Evolutionary conservation across 208 protist genomes (phyloP), one percentile per base, ranked within the genome.

Genomic region (Crithidia fasciculata): DNA sequence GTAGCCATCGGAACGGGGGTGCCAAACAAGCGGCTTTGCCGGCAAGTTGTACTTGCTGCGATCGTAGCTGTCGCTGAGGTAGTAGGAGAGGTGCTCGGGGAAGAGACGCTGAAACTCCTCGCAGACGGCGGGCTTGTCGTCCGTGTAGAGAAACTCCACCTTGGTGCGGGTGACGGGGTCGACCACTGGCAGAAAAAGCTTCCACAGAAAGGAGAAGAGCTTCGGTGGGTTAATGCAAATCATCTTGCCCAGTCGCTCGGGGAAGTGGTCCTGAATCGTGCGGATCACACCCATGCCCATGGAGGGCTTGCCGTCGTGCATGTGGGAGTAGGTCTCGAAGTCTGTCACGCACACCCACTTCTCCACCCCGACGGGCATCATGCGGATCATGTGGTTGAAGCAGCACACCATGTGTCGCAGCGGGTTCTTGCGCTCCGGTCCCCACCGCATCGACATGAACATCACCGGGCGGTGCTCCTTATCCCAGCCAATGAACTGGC

Each of bases 381-480:
- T 61, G 39, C 71, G 58, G 60, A 86, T 70, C 54, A 94, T 19
- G 78, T 94, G 88, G 50, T 92, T 92, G 81, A 94, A 95, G 45
- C 54, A 43, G 57, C 52, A 76, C 41, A 94, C 81, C 75, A 88
- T 90, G 77, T 95, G 91, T 28, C 56, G 76, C 55, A 95, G 70
- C 52, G 91, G 91, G 19, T 88, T 76, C 61, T 87, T 91, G 3
- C 91, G 82, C 47, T 93, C 91, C 5, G 86, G 86, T 28, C 87
- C 91, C 87, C 86, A 92, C 15, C 87, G 88, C 88, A 95, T 94
- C 9, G 91, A 87, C 88, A 93, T 93, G 69, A 91, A 91, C 78
- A 92, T 83, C 16, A 95, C 86, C 2, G 91, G 91, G 9, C 88
- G 88, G 72, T 91, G 54, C 69, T 87, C 73, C 36, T 73, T 54